These are phyloP conservation scores for Globisporangium heterothallicum DNA, from an alignment of 352 stramenopile genomes.

Conservation along the genomic window DNA sequence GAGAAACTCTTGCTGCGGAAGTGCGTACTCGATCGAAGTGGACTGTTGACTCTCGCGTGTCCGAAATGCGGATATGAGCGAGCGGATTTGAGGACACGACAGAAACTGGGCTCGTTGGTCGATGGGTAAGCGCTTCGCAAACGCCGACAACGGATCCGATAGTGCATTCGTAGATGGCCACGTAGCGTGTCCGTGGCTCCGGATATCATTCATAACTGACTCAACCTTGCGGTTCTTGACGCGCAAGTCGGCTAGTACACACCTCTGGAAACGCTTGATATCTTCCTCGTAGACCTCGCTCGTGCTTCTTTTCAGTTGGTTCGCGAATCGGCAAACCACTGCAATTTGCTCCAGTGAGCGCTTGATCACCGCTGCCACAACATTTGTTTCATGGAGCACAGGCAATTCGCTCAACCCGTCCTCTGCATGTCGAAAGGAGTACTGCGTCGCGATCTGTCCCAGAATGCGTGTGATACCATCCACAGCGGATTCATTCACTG, in stretches of 20 bases:
- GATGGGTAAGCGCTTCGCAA: slow-evolving; percentile 9
- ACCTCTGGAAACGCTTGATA: slow-evolving; percentile 15
- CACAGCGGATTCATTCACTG: slow-evolving; percentile 18
- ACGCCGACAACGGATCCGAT: not conserved
- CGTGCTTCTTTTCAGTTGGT: slow-evolving; percentile 19
- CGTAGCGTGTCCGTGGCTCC: slow-evolving; percentile 1
- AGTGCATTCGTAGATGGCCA: slow-evolving; percentile 18
- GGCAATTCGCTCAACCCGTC: slow-evolving; percentile 13
- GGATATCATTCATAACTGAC: slow-evolving; percentile 18
- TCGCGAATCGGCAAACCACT: slow-evolving; percentile 30
- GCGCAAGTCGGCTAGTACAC: slow-evolving; percentile 23
- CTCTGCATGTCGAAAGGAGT: slow-evolving; percentile 24
- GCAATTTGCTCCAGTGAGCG: slow-evolving; percentile 24
- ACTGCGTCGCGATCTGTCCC: slow-evolving; percentile 26
- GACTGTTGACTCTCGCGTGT: not conserved
- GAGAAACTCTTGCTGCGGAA: slow-evolving; percentile 29
- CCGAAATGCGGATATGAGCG: slow-evolving; percentile 4
- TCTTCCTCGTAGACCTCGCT: slow-evolving; percentile 23
- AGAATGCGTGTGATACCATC: slow-evolving; percentile 32
- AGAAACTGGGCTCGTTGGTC: slow-evolving; percentile 14
- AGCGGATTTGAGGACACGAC: slow-evolving; percentile 6
- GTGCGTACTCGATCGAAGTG: not conserved
- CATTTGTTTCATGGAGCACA: slow-evolving; percentile 21
- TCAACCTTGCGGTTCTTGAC: slow-evolving; percentile 32
- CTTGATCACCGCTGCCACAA: slow-evolving; percentile 20